These are phyloP conservation scores for Trichosporon sp. DNA, from an alignment of 1,284 basidiomycete genomes.

Conservation along the genomic window DNA sequence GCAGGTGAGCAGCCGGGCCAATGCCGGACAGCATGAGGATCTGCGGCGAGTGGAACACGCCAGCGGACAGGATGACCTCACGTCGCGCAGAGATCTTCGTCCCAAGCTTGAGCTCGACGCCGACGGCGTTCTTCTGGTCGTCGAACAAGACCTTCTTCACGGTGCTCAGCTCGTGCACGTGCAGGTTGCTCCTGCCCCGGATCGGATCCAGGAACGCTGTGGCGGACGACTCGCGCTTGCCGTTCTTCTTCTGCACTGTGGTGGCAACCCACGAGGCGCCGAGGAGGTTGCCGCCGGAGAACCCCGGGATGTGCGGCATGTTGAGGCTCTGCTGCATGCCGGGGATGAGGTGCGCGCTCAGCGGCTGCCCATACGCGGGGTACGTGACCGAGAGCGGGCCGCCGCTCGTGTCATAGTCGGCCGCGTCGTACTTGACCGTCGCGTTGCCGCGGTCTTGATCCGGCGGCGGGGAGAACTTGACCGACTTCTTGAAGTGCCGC, in stretches of 20 bases:
- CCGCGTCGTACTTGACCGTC: not conserved
- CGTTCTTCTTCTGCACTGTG: not conserved
- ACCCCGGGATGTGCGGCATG: not conserved
- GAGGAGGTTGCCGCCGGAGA: constrained; percentile 5
- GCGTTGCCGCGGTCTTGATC: not conserved
- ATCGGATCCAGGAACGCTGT: not conserved
- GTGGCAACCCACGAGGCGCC: not conserved
- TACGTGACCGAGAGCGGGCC: constrained; percentile 6
- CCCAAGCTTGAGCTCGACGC: not conserved
- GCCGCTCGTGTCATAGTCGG: not conserved
- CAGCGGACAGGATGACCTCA: constrained; percentile 13
- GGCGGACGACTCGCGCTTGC: constrained; percentile 3
- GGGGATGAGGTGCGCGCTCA: not conserved
- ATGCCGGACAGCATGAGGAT: constrained; percentile 10
- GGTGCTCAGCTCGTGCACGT: not conserved
- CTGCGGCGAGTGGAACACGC: constrained; percentile 12
- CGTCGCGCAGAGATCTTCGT: not conserved
- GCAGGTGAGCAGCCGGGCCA: constrained; percentile 4
- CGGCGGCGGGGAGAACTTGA: constrained; percentile 2
- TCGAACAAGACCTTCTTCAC: constrained; percentile 4
- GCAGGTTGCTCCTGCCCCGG: not conserved
- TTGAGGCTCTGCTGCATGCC: not conserved
- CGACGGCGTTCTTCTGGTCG: constrained; percentile 1
- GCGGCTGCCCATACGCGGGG: constrained; percentile 3
- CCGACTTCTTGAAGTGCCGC: not conserved